Conservation (phyloP, 352 stramenopile species). For the Thalassiosira hispida region DNA sequence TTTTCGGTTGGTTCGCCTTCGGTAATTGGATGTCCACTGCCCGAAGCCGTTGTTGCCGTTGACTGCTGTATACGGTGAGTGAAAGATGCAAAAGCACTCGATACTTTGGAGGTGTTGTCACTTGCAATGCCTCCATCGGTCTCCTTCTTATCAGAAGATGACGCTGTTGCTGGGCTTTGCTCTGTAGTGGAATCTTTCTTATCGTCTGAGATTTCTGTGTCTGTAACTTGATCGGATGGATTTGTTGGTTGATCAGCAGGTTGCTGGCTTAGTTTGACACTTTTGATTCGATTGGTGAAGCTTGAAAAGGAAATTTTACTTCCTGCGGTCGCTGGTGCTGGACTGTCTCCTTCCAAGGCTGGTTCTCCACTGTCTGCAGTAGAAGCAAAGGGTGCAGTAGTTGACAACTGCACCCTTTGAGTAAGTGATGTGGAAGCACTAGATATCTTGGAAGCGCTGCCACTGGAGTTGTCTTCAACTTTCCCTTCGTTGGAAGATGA, state of each 20-base stretch:
- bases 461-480: neutral
- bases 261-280: neutral
- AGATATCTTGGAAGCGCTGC: constrained; percentile 15
- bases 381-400: neutral
- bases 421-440: constrained; percentile 33
- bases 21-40: neutral
- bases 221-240: neutral
- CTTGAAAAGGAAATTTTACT: constrained; percentile 25
- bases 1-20: constrained; percentile 8
- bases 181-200: neutral
- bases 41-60: neutral
- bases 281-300: constrained; percentile 18
- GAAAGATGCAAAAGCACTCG: constrained; percentile 9
- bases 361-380: constrained; percentile 3
- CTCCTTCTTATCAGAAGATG: constrained; percentile 5
- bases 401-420: constrained; percentile 34
- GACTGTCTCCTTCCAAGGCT: constrained; percentile 2
- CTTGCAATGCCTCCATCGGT: neutral
- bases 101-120: constrained; percentile 8
- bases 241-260: neutral
- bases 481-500: neutral
- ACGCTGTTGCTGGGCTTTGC: neutral
- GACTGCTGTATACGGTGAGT: neutral
- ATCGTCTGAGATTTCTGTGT: constrained; percentile 3
- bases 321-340: neutral